Percentiles rank a stretch among this genome's conserved stretches.
Evolutionary conservation across 192 early-diverging fungal species (phyloP).

Genomic region (Backusella liffmaniae): DNA sequence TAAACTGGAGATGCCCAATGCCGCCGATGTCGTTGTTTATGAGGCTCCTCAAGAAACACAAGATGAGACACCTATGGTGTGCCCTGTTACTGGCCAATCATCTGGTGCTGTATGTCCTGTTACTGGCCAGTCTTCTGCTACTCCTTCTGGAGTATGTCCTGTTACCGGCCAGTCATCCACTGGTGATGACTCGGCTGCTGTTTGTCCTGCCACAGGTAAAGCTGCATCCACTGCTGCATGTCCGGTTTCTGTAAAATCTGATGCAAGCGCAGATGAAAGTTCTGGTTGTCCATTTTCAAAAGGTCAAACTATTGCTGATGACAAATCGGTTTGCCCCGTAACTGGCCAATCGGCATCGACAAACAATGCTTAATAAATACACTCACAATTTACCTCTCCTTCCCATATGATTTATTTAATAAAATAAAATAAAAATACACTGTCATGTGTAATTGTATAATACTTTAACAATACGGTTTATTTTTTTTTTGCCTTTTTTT

Average conservation of each 20-base stretch:
- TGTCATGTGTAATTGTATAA: not conserved
- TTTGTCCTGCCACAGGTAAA: not conserved
- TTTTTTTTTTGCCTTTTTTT: not conserved
- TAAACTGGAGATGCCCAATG: too few species aligned
- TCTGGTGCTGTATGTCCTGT: not conserved
- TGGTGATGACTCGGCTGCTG: not conserved
- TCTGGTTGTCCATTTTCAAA: conserved; percentile 2
- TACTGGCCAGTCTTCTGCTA: not conserved
- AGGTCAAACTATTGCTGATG: not conserved
- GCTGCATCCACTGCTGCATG: not conserved
- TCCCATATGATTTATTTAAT: not conserved
- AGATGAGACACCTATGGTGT: not conserved
- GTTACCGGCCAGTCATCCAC: conserved; percentile 5
- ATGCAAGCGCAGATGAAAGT: not conserved
- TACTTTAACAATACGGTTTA: not conserved
- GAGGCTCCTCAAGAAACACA: conserved; percentile 5
- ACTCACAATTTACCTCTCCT: not conserved
- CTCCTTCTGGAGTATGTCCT: not conserved
- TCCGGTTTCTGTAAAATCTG: not conserved
- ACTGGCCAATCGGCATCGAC: not conserved
- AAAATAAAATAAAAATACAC: not conserved
- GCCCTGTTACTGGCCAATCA: conserved; percentile 14
- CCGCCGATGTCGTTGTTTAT: not conserved
- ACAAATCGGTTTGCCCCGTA: not conserved
- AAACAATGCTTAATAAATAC: not conserved